Percentiles rank a stretch among this genome's conserved stretches.
These are phyloP conservation scores for Barnettozyma hawaiiensis DNA, from an alignment of 1,139 yeast species.

Conservation along the genomic window DNA sequence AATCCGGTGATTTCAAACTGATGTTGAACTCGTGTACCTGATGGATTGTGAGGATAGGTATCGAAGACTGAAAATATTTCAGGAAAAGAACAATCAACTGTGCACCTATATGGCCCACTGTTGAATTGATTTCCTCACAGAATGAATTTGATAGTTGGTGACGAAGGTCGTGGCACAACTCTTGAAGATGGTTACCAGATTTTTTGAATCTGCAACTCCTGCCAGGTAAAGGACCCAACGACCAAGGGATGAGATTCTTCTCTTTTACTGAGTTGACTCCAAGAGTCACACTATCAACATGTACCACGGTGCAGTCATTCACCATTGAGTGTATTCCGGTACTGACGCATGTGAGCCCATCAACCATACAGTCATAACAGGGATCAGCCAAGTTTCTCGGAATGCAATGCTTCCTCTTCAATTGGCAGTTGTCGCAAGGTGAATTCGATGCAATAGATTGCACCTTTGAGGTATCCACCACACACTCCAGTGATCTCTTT, in stretches of 20 bases:
- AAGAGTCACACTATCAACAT: neutral
- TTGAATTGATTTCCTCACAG: neutral
- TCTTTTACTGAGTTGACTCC: slow-evolving; percentile 4
- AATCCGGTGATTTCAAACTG: neutral
- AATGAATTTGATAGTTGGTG: neutral
- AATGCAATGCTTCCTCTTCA: slow-evolving; percentile 19
- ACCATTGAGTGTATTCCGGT: slow-evolving; percentile 1
- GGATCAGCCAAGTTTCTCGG: neutral
- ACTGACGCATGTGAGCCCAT: slow-evolving; percentile 7
- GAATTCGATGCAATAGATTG: neutral
- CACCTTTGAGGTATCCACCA: neutral
- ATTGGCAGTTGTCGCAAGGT: slow-evolving; percentile 20
- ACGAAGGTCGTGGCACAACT: neutral
- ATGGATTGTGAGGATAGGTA: slow-evolving; percentile 4
- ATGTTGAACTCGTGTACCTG: neutral
- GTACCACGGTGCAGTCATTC: neutral
- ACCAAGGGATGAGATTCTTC: slow-evolving; percentile 4
- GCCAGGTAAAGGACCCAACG: neutral
- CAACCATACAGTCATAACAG: slow-evolving; percentile 18
- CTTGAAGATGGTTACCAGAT: neutral
- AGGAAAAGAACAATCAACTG: slow-evolving; percentile 3
- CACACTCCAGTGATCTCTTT: slow-evolving; percentile 9
- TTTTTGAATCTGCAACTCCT: neutral
- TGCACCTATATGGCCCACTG: slow-evolving; percentile 1
- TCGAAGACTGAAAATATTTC: slow-evolving; percentile 5